Conservation (phyloP, 2,329 filamentous ascomycete genomes). For the Penicillium sp. region DNA sequence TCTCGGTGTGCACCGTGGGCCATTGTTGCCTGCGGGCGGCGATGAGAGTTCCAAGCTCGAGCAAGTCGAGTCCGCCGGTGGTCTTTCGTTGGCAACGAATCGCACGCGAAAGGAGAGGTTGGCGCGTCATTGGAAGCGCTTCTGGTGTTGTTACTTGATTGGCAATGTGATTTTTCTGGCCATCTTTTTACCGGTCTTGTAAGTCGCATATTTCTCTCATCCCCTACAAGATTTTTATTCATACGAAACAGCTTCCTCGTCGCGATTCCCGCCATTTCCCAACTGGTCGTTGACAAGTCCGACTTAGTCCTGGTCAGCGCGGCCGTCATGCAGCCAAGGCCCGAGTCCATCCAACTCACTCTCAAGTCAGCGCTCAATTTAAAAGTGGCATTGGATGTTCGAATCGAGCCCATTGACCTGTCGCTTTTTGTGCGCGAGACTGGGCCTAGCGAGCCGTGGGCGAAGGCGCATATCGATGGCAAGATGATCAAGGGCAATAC, state of each 20-base stretch:
- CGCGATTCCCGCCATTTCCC: slow-evolving; percentile 39
- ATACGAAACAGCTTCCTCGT: slow-evolving; percentile 32
- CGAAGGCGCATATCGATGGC: slow-evolving; percentile 20
- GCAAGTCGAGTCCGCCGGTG: slow-evolving; percentile 26
- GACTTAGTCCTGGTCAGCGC: slow-evolving; percentile 34
- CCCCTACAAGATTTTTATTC: neutral
- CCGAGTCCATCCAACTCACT: slow-evolving; percentile 30
- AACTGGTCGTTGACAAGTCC: slow-evolving; percentile 36
- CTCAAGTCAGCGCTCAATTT: slow-evolving; percentile 35
- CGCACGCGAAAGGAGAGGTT: slow-evolving; percentile 25
- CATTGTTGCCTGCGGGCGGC: slow-evolving; percentile 15
- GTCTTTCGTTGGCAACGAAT: slow-evolving; percentile 23
- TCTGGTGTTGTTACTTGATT: slow-evolving; percentile 37
- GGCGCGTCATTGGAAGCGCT: slow-evolving; percentile 34
- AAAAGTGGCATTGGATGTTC: slow-evolving; percentile 33
- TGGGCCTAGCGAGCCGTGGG: slow-evolving; percentile 27
- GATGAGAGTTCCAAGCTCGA: slow-evolving; percentile 21
- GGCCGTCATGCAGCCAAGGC: slow-evolving; percentile 31
- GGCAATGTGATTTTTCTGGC: slow-evolving; percentile 34
- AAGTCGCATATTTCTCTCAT: slow-evolving; percentile 13
- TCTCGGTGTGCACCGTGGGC: slow-evolving; percentile 29
- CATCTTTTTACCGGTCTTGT: slow-evolving; percentile 40
- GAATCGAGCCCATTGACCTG: slow-evolving; percentile 33
- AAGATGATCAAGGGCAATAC: slow-evolving; percentile 33
- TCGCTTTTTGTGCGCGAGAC: slow-evolving; percentile 31